Evolutionary conservation across 306 rosid genomes (phyloP).

Genomic region (Cucumis cinereus): DNA sequence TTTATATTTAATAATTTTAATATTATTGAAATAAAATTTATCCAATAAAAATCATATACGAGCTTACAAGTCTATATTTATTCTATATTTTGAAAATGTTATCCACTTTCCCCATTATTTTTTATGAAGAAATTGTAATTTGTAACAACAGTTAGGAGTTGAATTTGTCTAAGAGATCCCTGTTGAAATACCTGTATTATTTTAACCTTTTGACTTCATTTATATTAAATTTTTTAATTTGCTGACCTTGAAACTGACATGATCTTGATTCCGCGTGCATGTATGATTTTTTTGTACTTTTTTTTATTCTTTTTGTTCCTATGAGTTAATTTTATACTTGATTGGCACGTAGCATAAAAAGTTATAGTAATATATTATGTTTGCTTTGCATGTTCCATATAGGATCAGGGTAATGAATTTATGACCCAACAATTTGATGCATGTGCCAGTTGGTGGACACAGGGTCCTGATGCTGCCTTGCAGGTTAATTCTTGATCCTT

Average conservation of each 20-base stretch:
- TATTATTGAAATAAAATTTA: not conserved
- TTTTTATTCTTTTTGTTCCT: no score
- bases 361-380: not conserved
- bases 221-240: not conserved
- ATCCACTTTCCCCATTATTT: not conserved
- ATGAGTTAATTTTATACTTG: not conserved
- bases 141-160: not conserved
- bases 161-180: not conserved
- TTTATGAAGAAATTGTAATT: not conserved
- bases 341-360: not conserved
- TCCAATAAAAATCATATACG: not conserved
- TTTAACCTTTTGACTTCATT: not conserved
- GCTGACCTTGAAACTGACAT: not conserved
- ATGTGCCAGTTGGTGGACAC: slow-evolving; percentile 99
- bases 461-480: slow-evolving; percentile 81
- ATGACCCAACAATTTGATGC: slow-evolving; percentile 80
- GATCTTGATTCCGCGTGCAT: not conserved
- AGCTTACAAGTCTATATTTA: not conserved
- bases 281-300: not conserved
- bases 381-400: not conserved
- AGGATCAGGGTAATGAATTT: slow-evolving; percentile 34
- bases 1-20: not conserved
- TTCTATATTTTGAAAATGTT: not conserved
- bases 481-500: slow-evolving; percentile 48
- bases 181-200: not conserved